Conservation (phyloP, 768 basidiomycete species). For the Amanita pseudoporphyria region DNA sequence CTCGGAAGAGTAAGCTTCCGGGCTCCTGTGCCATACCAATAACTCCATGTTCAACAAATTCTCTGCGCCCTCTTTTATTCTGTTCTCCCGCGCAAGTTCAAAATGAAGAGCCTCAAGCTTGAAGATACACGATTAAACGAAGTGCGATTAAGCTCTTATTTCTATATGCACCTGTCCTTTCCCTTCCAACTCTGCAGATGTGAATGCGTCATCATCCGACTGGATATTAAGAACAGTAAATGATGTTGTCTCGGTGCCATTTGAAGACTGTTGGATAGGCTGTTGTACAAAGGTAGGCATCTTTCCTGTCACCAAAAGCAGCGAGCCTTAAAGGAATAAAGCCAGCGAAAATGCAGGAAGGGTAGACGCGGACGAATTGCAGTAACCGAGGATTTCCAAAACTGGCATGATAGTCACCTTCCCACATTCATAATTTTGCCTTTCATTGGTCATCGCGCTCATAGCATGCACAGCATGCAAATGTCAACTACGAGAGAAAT, state of each 20-base stretch:
- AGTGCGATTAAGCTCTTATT: background rate
- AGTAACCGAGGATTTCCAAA: background rate
- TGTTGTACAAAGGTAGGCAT: background rate
- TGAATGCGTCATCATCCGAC: constrained; percentile 14
- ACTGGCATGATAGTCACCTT: no score
- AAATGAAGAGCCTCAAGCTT: constrained; percentile 62
- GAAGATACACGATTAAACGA: background rate
- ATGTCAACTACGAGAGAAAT: no score
- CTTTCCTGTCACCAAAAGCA: background rate
- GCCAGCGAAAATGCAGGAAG: background rate
- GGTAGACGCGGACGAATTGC: background rate
- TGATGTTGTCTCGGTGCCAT: background rate
- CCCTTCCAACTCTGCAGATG: constrained; percentile 36
- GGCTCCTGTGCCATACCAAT: constrained; percentile 27
- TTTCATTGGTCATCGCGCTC: no score
- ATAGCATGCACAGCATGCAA: no score
- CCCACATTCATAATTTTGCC: no score
- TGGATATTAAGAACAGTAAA: constrained; percentile 2
- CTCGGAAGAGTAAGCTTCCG: constrained; percentile 5
- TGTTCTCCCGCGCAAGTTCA: constrained; percentile 64
- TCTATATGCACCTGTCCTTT: constrained; percentile 33
- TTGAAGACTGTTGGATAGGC: background rate
- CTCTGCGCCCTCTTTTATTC: constrained; percentile 89
- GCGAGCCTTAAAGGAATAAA: background rate
- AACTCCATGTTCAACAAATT: constrained; percentile 68